Base-by-base conservation (phyloP, 257 asterid species). In the Lycium barbarum region DNA sequence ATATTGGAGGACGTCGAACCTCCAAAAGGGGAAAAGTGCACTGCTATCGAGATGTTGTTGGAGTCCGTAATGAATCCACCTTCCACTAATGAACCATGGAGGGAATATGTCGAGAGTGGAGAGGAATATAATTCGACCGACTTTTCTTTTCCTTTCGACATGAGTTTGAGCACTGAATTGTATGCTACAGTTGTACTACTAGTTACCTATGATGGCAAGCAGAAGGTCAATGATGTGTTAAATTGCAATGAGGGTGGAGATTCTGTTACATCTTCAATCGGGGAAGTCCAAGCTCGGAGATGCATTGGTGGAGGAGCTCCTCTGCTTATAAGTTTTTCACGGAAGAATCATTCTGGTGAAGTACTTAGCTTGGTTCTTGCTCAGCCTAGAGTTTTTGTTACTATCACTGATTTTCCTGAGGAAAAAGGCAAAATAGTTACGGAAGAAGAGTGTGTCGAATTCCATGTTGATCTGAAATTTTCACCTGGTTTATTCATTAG, bases 301-400 rank as follows among this genome's bases (percentile, higher is more conserved):
- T 51, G 8, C 12, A 51, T 51, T 51, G 3, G 55, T 51, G 14
- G 11, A 51, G 55, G 55, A 51, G 55, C 55, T 51, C 55, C 55
- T 51, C 12, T 51, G 55, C 3, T 51, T 12, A 9, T 51, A 51
- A 51, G 10, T 1, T 51, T 12, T 51, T 51, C 55, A 9, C 9
- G 13, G 55, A 51, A 51, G 55, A 51, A 51, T 51, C 3, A 51
- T 61, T 4, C 73, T 87, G 91, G 91, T 83, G 87, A 84, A 89
- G 97, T 94, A 9, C 83, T 95, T 73, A 91, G 88, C 13, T 49
- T 95, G 86, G 99, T 95, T 3, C 92, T 95, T 49, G 96, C 97
- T 40, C 88, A 85, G 89, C 92, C 86, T 84, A 97, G 98, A 83
- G 59, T 94, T 26, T 92, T 94, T 90, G 72, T 91, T 84, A 93